Evolutionary conservation across 345 rosid species (phyloP).

Genomic region (Citrus inodora): DNA sequence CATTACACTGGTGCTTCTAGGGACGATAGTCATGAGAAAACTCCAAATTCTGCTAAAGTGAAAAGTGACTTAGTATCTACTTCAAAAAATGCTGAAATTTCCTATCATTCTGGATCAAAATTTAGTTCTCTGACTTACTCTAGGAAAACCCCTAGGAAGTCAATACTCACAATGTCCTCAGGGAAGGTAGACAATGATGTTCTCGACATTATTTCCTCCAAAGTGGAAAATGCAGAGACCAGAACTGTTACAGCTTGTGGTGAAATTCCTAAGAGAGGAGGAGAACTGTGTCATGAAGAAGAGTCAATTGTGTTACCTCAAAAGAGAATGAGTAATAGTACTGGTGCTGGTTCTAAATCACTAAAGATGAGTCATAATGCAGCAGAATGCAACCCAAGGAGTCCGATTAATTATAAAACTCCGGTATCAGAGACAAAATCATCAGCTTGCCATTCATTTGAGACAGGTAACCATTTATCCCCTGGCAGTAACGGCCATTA

Average conservation of each 20-base stretch:
- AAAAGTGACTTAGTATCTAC: conserved; percentile 21
- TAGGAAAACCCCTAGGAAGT: conserved; percentile 43
- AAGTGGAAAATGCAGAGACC: conserved; percentile 24
- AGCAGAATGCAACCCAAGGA: conserved; percentile 21
- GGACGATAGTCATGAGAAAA: conserved; percentile 23
- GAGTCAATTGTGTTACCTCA: conserved; percentile 32
- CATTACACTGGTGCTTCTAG: conserved; percentile 8
- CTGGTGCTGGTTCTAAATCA: conserved; percentile 27
- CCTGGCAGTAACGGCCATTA: conserved; percentile 17
- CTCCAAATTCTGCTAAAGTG: conserved; percentile 24
- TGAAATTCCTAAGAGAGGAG: conserved; percentile 28
- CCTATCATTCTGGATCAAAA: conserved; percentile 23
- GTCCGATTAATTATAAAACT: conserved; percentile 25
- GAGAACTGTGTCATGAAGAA: conserved; percentile 22
- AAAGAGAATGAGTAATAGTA: conserved; percentile 33
- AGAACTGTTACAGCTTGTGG: conserved; percentile 16
- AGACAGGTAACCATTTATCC: conserved; percentile 15
- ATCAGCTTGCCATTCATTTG: conserved; percentile 12
- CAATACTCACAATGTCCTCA: conserved; percentile 34
- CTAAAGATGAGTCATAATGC: conserved; percentile 27
- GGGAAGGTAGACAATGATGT: conserved; percentile 21
- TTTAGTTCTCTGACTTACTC: conserved; percentile 34
- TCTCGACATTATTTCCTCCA: conserved; percentile 24
- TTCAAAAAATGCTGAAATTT: conserved; percentile 28
- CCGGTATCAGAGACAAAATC: conserved; percentile 23